Percentiles rank a stretch among this genome's conserved stretches.
phyloP scores from a whole-genome alignment of 2,329 filamentous ascomycete genomes.

The Parastagonospora nodorum region DNA sequence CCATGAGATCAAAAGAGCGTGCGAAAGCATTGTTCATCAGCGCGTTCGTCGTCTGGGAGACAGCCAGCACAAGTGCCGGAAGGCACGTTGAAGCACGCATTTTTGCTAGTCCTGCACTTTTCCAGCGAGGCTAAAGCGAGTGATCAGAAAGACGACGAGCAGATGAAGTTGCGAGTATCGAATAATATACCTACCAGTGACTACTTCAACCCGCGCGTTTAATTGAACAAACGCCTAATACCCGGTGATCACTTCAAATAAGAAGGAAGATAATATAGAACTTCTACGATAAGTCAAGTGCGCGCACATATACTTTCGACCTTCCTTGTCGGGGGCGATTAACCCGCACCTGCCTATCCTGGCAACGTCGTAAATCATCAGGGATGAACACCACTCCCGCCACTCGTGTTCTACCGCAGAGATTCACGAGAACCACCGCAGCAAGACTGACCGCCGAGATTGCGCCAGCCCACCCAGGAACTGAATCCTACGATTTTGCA shows the following conservation, averaged over 20 bases:
- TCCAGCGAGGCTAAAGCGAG: neutral
- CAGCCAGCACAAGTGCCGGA: neutral
- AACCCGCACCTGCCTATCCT: neutral
- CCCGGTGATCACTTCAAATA: neutral
- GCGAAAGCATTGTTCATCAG: neutral
- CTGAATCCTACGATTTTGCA: too few relatives aligned
- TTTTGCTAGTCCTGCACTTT: neutral
- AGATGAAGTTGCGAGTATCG: neutral
- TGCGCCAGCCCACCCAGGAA: too few relatives aligned
- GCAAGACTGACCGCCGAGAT: too few relatives aligned
- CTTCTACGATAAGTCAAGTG: neutral
- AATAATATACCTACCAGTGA: neutral
- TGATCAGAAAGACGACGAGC: neutral
- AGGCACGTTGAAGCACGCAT: neutral
- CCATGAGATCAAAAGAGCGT: neutral
- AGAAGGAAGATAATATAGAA: neutral
- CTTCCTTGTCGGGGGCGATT: neutral
- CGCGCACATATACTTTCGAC: neutral
- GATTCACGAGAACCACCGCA: too few relatives aligned
- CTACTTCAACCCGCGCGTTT: neutral
- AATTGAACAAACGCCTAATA: neutral
- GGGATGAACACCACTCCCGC: neutral
- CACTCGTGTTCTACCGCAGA: neutral
- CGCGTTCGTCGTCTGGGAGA: neutral
- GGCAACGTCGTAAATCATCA: neutral